These are phyloP conservation scores for Chlamydomonas eustigma DNA, from an alignment of 139 green algal genomes.

Conservation along the genomic window DNA sequence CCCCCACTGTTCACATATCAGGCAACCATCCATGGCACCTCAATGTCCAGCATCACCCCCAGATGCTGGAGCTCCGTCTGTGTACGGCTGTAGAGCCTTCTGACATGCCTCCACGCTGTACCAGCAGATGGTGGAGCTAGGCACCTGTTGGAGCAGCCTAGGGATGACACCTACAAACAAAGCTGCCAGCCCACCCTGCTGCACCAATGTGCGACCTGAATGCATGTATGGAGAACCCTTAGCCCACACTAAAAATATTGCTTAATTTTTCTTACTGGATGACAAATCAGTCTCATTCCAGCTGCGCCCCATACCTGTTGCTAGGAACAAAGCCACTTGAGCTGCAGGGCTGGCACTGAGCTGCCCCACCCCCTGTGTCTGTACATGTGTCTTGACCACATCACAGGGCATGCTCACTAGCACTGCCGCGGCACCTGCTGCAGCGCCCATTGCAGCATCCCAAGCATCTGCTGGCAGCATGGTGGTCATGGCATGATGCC, in stretches of 20 bases:
- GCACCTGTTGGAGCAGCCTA: conserved; percentile 52
- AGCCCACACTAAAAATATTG: not conserved
- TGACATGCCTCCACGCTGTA: conserved; percentile 37
- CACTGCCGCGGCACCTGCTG: conserved; percentile 47
- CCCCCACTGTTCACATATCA: too few relatives aligned
- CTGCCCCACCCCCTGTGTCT: conserved; percentile 12
- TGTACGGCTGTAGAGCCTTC: conserved; percentile 29
- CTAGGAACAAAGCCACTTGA: conserved; percentile 29
- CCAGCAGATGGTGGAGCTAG: conserved; percentile 51
- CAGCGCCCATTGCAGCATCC: conserved; percentile 50
- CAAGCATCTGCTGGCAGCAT: conserved; percentile 1
- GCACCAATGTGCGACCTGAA: conserved; percentile 33
- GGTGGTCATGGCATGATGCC: not conserved
- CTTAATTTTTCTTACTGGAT: not conserved
- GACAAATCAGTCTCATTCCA: not conserved
- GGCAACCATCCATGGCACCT: too few relatives aligned
- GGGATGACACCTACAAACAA: conserved; percentile 62
- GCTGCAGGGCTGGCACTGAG: not conserved
- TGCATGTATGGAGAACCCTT: not conserved
- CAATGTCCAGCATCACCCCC: too few relatives aligned
- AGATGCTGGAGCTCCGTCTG: too few relatives aligned
- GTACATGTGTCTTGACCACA: conserved; percentile 65
- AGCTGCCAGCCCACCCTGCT: conserved; percentile 25
- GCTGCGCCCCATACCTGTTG: conserved; percentile 16
- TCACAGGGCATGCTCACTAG: conserved; percentile 70